A percentile compares a stretch with the other conserved stretches of the same genome.
phyloP scores from a whole-genome alignment of 768 basidiomycete species.

The Vararia minispora region DNA sequence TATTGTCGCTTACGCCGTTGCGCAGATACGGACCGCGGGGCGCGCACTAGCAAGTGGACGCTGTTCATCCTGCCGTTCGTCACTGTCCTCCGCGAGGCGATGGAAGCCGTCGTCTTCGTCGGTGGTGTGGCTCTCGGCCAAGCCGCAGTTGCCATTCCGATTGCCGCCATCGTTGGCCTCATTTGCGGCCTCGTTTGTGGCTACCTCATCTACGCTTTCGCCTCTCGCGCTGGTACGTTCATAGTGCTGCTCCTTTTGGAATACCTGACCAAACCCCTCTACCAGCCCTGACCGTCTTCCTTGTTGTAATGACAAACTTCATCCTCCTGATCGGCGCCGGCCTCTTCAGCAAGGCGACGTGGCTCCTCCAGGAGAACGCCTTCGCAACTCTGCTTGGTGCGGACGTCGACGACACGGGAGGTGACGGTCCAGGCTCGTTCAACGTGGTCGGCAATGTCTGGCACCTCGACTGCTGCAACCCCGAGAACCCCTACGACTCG shows the following conservation, averaged over 20 bases:
- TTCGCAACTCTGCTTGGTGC: slow-evolving; percentile 64
- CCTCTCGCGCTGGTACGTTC: slow-evolving; percentile 56
- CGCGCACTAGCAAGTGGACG: slow-evolving; percentile 65
- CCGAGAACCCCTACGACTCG: slow-evolving; percentile 37
- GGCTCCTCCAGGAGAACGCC: slow-evolving; percentile 56
- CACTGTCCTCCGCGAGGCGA: slow-evolving; percentile 88
- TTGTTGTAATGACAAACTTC: slow-evolving; percentile 85
- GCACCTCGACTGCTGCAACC: slow-evolving; percentile 77
- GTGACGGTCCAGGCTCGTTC: slow-evolving; percentile 79
- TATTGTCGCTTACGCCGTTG: not conserved
- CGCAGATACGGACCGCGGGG: slow-evolving; percentile 34
- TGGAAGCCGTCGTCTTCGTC: slow-evolving; percentile 91
- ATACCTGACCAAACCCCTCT: too few relatives aligned
- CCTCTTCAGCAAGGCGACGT: slow-evolving; percentile 72
- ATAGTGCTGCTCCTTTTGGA: too few relatives aligned
- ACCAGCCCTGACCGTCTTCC: slow-evolving; percentile 74
- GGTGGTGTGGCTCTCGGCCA: slow-evolving; percentile 86
- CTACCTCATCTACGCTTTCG: slow-evolving; percentile 69
- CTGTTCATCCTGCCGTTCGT: slow-evolving; percentile 85
- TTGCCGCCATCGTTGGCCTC: slow-evolving; percentile 81
- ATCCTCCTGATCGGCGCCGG: slow-evolving; percentile 91
- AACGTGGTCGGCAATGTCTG: slow-evolving; percentile 76
- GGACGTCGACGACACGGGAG: slow-evolving; percentile 55
- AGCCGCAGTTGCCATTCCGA: slow-evolving; percentile 75
- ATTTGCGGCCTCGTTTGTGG: slow-evolving; percentile 68